Evolutionary conservation across 148 eudicot genomes (phyloP).

Genomic region (Heliamphora exappendiculata): DNA sequence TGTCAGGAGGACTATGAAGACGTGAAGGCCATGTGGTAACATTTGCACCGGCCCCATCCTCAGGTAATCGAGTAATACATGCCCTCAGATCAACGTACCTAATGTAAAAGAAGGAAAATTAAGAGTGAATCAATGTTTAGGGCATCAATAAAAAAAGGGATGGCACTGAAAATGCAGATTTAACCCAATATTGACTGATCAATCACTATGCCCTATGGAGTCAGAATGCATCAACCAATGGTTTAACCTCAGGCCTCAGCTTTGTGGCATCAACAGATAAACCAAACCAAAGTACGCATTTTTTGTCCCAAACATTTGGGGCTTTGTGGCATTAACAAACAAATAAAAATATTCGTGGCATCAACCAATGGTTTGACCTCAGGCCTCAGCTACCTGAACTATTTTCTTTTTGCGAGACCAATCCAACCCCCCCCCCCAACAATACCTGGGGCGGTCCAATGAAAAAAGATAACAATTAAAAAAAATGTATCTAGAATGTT

Average conservation of each 20-base stretch:
- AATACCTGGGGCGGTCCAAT: background rate
- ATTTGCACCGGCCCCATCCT: constrained; percentile 65
- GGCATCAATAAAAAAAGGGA: background rate
- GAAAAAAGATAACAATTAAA: background rate
- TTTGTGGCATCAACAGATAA: background rate
- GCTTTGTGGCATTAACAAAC: too few relatives aligned
- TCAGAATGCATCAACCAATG: background rate
- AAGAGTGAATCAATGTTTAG: background rate
- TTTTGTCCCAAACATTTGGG: too few relatives aligned
- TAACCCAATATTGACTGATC: background rate
- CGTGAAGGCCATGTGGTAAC: constrained; percentile 81
- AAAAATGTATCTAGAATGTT: background rate
- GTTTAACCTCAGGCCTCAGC: background rate
- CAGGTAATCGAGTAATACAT: constrained; percentile 78
- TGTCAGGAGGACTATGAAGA: constrained; percentile 69
- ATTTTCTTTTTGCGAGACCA: background rate
- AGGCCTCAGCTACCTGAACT: background rate
- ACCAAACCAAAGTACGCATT: too few relatives aligned
- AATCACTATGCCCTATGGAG: background rate
- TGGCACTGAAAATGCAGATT: background rate
- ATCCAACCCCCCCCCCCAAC: too few relatives aligned
- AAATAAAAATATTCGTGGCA: too few relatives aligned
- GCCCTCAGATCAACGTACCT: constrained; percentile 87
- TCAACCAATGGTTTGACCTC: too few relatives aligned
- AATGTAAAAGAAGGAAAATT: background rate